These are phyloP conservation scores for Mycena indigotica DNA, from an alignment of 768 basidiomycete species.

Conservation along the genomic window DNA sequence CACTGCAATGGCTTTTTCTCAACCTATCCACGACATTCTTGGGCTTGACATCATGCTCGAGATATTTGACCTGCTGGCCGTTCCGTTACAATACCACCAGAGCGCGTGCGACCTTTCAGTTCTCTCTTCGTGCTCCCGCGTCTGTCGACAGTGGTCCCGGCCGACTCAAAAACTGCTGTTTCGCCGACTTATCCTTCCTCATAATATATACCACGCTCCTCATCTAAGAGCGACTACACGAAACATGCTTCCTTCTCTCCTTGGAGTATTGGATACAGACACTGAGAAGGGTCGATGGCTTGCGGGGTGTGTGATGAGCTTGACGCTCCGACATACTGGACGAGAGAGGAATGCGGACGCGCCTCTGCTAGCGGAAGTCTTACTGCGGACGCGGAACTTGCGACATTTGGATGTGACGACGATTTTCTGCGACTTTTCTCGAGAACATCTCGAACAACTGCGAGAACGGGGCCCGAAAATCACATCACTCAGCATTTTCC, in stretches of 20 bases:
- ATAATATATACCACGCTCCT: conserved; percentile 14
- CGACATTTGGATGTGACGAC: conserved; percentile 21
- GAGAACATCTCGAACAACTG: conserved; percentile 1
- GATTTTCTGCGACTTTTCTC: conserved; percentile 7
- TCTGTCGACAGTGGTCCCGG: conserved; percentile 47
- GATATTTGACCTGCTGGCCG: conserved; percentile 13
- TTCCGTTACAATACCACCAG: conserved; percentile 14
- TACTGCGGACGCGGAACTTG: conserved; percentile 18
- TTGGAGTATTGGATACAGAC: conserved; percentile 11
- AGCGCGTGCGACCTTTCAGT: conserved; percentile 23
- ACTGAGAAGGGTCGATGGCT: conserved; percentile 19
- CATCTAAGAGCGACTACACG: neutral
- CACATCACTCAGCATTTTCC: conserved; percentile 7
- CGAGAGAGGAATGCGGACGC: neutral
- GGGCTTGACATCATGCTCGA: conserved; percentile 19
- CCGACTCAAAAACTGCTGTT: conserved; percentile 49
- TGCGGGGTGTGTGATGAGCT: conserved; percentile 6
- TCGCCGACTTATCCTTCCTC: conserved; percentile 38
- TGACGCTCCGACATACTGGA: conserved; percentile 17
- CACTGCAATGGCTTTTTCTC: no score
- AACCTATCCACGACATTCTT: conserved; percentile 1
- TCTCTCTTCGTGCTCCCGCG: conserved; percentile 40
- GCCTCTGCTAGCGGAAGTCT: conserved; percentile 6
- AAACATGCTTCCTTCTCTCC: conserved; percentile 9
- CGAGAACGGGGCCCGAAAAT: conserved; percentile 9